These are phyloP conservation scores for Pachyrhizus erosus DNA, from an alignment of 306 rosid species.

Conservation along the genomic window DNA sequence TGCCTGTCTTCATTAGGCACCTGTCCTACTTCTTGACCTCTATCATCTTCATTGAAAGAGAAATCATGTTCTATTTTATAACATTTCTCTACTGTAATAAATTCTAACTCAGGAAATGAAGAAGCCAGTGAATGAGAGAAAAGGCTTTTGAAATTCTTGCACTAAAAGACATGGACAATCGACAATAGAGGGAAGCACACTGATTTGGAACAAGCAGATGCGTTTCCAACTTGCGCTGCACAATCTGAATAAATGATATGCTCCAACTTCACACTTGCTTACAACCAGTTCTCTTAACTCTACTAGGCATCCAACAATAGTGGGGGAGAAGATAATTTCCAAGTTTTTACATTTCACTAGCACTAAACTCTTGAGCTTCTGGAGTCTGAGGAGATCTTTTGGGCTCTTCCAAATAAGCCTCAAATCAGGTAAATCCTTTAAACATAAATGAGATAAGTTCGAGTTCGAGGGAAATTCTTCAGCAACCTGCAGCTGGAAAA, in stretches of 20 bases:
- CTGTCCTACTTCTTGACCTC: not conserved
- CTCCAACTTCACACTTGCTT: slow-evolving; percentile 36
- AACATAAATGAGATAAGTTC: slow-evolving; percentile 3
- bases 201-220: not conserved
- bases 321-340: slow-evolving; percentile 31
- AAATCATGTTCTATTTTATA: not conserved
- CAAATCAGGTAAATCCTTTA: slow-evolving; percentile 31
- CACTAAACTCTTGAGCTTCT: slow-evolving; percentile 24
- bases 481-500: slow-evolving; percentile 16
- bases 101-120: not conserved
- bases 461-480: not conserved
- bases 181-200: slow-evolving; percentile 10
- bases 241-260: slow-evolving; percentile 18
- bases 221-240: slow-evolving; percentile 19
- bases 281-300: slow-evolving; percentile 32
- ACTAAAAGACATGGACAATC: not conserved
- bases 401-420: slow-evolving; percentile 27
- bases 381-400: slow-evolving; percentile 17
- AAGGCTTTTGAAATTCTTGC: slow-evolving; percentile 23
- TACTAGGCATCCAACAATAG: slow-evolving; percentile 13
- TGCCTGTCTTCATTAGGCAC: not conserved
- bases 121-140: slow-evolving; percentile 29
- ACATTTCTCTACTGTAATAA: not conserved
- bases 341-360: slow-evolving; percentile 30
- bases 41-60: not conserved